Evolutionary conservation across 495 filamentous ascomycete species (phyloP).

Genomic region (Podospora appendiculata): DNA sequence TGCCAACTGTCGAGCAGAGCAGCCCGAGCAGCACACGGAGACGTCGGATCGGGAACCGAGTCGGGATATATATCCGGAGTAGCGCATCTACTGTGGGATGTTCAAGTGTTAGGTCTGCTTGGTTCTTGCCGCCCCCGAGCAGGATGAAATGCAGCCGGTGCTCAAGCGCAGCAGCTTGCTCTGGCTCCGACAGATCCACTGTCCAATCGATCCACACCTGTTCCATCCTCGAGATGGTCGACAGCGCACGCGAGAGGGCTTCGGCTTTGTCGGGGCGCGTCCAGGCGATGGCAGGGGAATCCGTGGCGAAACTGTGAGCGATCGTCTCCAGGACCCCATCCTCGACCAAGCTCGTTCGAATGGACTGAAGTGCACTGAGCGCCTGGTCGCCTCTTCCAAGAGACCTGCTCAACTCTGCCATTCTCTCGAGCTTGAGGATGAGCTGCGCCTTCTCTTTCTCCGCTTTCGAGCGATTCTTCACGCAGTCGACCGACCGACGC

Average conservation of each 20-base stretch:
- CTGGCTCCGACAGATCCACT: conserved; percentile 28
- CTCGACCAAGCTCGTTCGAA: conserved; percentile 35
- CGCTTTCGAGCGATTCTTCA: conserved; percentile 31
- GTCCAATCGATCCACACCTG: conserved; percentile 37
- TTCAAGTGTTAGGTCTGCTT: conserved; percentile 21
- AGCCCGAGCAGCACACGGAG: conserved; percentile 32
- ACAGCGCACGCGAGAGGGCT: conserved; percentile 35
- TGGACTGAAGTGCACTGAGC: conserved; percentile 31
- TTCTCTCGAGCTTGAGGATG: conserved; percentile 41
- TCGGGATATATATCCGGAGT: conserved; percentile 33
- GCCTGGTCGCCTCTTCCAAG: conserved; percentile 34
- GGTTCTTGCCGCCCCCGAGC: conserved; percentile 17
- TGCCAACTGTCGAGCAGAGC: conserved; percentile 28
- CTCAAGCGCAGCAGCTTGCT: conserved; percentile 43
- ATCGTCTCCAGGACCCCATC: conserved; percentile 37
- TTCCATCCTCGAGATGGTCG: conserved; percentile 40
- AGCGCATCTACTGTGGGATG: conserved; percentile 30
- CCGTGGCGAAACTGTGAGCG: conserved; percentile 22
- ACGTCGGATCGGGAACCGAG: conserved; percentile 36
- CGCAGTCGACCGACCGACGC: conserved; percentile 41
- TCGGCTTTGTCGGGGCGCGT: conserved; percentile 27
- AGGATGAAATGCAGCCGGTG: conserved; percentile 37
- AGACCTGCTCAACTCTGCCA: conserved; percentile 36
- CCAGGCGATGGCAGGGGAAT: conserved; percentile 31
- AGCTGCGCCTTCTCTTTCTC: conserved; percentile 40